Percentiles rank a stretch among this genome's conserved stretches.
phyloP scores from a whole-genome alignment of 352 stramenopile species.

The Phytophthora boehmeriae region DNA sequence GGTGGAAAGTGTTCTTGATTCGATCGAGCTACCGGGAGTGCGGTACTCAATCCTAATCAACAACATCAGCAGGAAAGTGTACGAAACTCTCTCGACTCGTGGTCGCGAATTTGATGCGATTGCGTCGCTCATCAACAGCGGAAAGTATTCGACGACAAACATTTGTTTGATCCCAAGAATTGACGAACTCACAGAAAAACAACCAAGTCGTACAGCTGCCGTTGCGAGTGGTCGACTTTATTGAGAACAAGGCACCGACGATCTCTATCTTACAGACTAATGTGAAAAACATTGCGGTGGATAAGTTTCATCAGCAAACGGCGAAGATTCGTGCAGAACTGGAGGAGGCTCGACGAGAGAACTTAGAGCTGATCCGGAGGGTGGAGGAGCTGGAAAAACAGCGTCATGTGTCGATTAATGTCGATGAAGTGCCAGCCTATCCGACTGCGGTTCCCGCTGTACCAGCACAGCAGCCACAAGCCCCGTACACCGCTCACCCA shows the following conservation, averaged over 20 bases:
- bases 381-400: no score
- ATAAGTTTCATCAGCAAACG: slow-evolving; percentile 1
- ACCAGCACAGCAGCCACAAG: no score
- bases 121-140: slow-evolving; percentile 7
- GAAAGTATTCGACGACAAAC: slow-evolving; percentile 13
- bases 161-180: slow-evolving; percentile 19
- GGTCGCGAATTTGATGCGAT: neutral
- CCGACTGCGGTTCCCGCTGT: no score
- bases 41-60: slow-evolving; percentile 17
- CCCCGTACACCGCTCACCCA: no score
- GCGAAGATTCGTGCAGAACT: neutral
- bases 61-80: slow-evolving; percentile 9
- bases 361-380: no score
- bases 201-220: neutral
- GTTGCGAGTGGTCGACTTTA: neutral
- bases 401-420: no score
- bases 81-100: neutral
- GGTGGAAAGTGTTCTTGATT: slow-evolving; percentile 17
- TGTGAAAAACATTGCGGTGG: neutral
- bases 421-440: no score
- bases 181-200: neutral
- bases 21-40: slow-evolving; percentile 4
- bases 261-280: neutral
- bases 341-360: neutral
- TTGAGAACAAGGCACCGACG: neutral